Base-by-base conservation (phyloP, 352 stramenopile genomes). In the Globisporangium nunn region DNA sequence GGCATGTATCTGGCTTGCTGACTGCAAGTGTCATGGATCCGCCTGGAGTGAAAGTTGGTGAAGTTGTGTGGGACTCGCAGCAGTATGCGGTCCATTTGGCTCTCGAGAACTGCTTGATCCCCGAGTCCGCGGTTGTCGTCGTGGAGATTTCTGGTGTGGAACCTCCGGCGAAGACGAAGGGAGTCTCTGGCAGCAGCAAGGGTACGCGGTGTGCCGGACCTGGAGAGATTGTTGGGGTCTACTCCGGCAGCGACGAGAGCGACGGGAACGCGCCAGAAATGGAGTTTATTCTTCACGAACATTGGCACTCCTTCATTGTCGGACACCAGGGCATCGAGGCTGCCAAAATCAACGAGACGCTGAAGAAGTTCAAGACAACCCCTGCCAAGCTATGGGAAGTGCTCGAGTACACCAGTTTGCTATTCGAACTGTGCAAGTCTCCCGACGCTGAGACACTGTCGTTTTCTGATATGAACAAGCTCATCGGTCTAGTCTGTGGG, bases 281-380 rank as follows among this genome's bases (percentile, higher is more conserved):
- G 50, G 59, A 71, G 46, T 66, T 86, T 48, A 65, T 73, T 29
- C 62, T 83, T 0, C 67, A 84, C 33, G 71, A 86, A 7, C 68
- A 84, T 37, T 84, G 73, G 75, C 66, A 82, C 23, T 81, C 70
- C 7, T 82, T 80, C 44, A 49, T 86, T n/a, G 65, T 73, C 4
- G 70, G 67, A 0, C 69, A 79, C 53, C 60, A 81, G 18, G 72
- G 61, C n/a, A 61, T 82, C n/a, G 71, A 79, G 10, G 56, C 62
- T 10, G 59, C 53, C 1, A 79, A 81, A 28, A 58, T 86, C 4
- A 63, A 67, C 23, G 60, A 76, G 8, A 81, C 72, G 6, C 61
- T 86, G 5, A 76, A 75, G 46, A 58, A 64, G 15, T 82, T 86
- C 48, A 69, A 80, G 29, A 81, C 71, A 0, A 77, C 63, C 3